A percentile compares a stretch with the other conserved stretches of the same genome.
These are phyloP conservation scores for Paecilomyces fulvus DNA, from an alignment of 2,329 filamentous ascomycete species.

Conservation along the genomic window DNA sequence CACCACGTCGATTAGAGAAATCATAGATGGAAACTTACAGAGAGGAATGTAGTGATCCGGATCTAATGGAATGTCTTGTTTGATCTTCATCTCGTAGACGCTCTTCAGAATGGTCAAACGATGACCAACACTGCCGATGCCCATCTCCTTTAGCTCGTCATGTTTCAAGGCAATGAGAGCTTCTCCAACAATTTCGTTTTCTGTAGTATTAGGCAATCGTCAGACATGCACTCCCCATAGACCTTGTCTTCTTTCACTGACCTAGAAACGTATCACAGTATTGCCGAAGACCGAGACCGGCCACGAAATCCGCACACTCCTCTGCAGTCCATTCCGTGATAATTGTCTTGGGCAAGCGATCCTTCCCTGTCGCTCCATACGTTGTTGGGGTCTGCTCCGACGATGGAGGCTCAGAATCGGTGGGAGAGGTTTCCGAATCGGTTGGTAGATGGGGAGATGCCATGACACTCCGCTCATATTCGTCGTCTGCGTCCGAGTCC, in stretches of 20 bases:
- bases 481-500: conserved; percentile 58
- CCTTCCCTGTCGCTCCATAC: conserved; percentile 44
- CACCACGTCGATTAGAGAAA: conserved; percentile 4
- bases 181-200: conserved; percentile 91
- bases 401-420: conserved; percentile 50
- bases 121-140: conserved; percentile 85
- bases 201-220: conserved; percentile 38
- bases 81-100: conserved; percentile 93
- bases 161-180: conserved; percentile 81
- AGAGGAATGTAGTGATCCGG: conserved; percentile 88
- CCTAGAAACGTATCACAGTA: conserved; percentile 78
- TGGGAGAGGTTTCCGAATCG: conserved; percentile 50
- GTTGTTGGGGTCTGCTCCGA: conserved; percentile 57
- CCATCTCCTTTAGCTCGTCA: conserved; percentile 92
- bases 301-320: conserved; percentile 83
- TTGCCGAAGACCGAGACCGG: conserved; percentile 68
- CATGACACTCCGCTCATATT: conserved; percentile 54
- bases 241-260: conserved; percentile 38
- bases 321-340: conserved; percentile 62
- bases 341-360: conserved; percentile 46
- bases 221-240: conserved; percentile 1
- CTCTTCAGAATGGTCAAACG: conserved; percentile 89
- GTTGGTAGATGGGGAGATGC: conserved; percentile 48
- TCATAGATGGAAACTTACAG: conserved; percentile 51
- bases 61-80: conserved; percentile 84